These are phyloP conservation scores for Vachellia collinsii DNA, from an alignment of 306 rosid species.

Conservation along the genomic window DNA sequence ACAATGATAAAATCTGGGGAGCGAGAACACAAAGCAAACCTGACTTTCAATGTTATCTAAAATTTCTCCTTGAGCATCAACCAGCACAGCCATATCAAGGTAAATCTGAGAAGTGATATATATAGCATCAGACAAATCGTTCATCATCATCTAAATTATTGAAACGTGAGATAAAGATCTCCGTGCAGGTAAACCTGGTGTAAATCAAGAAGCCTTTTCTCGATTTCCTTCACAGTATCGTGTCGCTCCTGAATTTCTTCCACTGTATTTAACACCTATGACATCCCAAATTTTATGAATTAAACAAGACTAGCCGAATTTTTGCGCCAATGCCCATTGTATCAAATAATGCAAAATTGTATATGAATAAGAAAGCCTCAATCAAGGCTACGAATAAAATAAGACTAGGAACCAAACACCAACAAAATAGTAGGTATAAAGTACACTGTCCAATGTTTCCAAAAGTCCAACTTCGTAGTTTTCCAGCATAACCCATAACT, in stretches of 20 bases:
- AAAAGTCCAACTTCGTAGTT: background rate
- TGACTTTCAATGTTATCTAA: slow-evolving; percentile 95
- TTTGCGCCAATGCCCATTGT: background rate
- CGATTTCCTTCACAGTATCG: slow-evolving; percentile 87
- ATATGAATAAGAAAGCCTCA: background rate
- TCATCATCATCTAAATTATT: slow-evolving; percentile 4
- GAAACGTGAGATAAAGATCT: slow-evolving; percentile 4
- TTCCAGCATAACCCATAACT: background rate
- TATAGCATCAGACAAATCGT: slow-evolving; percentile 20
- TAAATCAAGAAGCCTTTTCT: slow-evolving; percentile 90
- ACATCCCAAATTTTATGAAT: slow-evolving; percentile 30
- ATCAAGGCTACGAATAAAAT: background rate
- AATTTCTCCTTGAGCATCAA: slow-evolving; percentile 93
- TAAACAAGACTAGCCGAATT: slow-evolving; percentile 1
- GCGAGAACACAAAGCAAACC: slow-evolving; percentile 52
- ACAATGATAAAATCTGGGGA: slow-evolving; percentile 33
- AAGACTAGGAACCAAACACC: background rate
- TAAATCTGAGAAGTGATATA: slow-evolving; percentile 61
- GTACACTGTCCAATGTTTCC: background rate
- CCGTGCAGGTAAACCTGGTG: slow-evolving; percentile 70
- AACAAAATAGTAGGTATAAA: background rate
- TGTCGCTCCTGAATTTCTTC: slow-evolving; percentile 99
- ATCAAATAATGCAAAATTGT: background rate
- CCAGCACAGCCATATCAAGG: slow-evolving; percentile 92
- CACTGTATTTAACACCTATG: slow-evolving; percentile 76